A percentile compares a stretch with the other conserved stretches of the same genome.
These are phyloP conservation scores for Colletotrichum tofieldiae DNA, from an alignment of 2,329 filamentous ascomycete genomes.

Conservation along the genomic window DNA sequence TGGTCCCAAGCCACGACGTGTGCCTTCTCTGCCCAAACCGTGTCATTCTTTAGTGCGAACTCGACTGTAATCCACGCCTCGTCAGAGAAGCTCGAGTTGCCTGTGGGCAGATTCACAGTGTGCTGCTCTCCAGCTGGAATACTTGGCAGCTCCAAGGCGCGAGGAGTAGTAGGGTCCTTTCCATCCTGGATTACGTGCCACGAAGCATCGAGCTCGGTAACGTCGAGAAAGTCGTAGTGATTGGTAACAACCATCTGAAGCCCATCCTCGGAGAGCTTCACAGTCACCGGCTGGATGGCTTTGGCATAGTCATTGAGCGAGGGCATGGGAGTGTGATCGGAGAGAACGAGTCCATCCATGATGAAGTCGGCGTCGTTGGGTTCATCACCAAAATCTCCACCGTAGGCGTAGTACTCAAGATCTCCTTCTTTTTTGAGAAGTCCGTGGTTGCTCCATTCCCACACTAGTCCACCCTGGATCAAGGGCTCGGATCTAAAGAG, in stretches of 20 bases:
- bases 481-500: slow-evolving; percentile 69
- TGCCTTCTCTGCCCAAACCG: slow-evolving; percentile 37
- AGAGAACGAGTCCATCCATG: slow-evolving; percentile 68
- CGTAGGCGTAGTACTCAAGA: slow-evolving; percentile 68
- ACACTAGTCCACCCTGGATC: slow-evolving; percentile 75
- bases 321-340: slow-evolving; percentile 64
- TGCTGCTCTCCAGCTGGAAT: slow-evolving; percentile 24
- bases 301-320: slow-evolving; percentile 71
- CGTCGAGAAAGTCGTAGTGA: slow-evolving; percentile 67
- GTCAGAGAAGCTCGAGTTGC: background rate
- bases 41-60: slow-evolving; percentile 34
- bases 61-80: slow-evolving; percentile 42
- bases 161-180: background rate
- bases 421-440: slow-evolving; percentile 59
- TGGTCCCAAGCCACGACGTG: slow-evolving; percentile 44
- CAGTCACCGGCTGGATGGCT: slow-evolving; percentile 71
- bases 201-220: slow-evolving; percentile 64
- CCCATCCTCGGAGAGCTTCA: slow-evolving; percentile 57
- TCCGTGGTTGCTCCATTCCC: slow-evolving; percentile 76
- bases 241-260: slow-evolving; percentile 63
- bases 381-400: slow-evolving; percentile 73
- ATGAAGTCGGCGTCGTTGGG: slow-evolving; percentile 74
- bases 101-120: background rate
- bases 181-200: slow-evolving; percentile 54
- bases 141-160: background rate